Conservation (phyloP, 2,329 filamentous ascomycete genomes). For the Verticillium isaacii region DNA sequence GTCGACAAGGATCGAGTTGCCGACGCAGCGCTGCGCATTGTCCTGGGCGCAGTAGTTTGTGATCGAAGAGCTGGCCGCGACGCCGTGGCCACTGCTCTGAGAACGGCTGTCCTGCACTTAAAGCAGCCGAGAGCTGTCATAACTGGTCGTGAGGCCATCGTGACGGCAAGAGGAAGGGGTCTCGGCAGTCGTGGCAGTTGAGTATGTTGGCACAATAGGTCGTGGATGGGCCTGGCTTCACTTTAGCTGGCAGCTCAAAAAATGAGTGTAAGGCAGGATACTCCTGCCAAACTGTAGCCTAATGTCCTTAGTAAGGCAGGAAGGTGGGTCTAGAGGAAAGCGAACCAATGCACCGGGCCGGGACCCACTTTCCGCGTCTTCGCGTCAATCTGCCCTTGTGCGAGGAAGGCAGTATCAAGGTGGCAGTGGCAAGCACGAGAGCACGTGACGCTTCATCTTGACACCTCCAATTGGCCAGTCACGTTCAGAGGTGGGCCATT, state of each 20-base stretch:
- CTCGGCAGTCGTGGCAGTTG: background rate
- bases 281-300: background rate
- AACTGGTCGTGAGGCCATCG: slow-evolving; percentile 17
- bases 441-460: background rate
- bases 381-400: background rate
- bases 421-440: background rate
- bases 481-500: background rate
- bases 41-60: background rate
- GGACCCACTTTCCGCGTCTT: background rate
- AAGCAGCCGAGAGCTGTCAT: slow-evolving; percentile 19
- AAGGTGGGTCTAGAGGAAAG: too few species aligned
- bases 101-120: slow-evolving; percentile 17
- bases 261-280: background rate
- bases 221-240: background rate
- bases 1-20: background rate
- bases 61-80: background rate
- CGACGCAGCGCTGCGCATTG: background rate
- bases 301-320: background rate
- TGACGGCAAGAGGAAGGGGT: background rate
- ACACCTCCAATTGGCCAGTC: background rate
- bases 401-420: background rate
- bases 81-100: slow-evolving; percentile 16
- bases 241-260: background rate
- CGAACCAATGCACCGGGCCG: background rate
- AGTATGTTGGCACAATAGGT: background rate